Evolutionary conservation across 2,329 filamentous ascomycete genomes (phyloP), one percentile per base, ranked within the genome.

Genomic region (Thielaviopsis ethacetica): DNA sequence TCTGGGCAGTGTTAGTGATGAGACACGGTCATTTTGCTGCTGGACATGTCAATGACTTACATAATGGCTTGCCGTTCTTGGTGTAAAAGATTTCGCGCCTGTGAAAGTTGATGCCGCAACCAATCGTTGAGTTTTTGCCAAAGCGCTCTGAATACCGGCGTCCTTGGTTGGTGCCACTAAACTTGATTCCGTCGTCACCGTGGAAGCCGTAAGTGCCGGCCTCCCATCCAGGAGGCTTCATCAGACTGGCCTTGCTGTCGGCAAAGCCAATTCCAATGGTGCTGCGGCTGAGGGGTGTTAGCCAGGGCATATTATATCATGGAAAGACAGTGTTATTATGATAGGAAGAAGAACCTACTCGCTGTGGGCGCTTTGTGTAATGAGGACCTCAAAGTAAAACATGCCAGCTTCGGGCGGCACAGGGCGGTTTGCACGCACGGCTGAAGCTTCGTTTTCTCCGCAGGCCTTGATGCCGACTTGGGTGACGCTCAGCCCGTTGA

Each of bases 341-440:
- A 30, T n/a, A 19, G 7, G 38, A 21, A 19, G 12, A 30, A 44
- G 15, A 9, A 1, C 78, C 58, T 72, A 82, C 78, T 82, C 79
- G 51, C 80, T 77, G 63, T 72, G 71, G 66, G 76, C 78, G 57
- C 72, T 75, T 17, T 73, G 71, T 26, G 78, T 60, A 54, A 82
- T 73, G 17, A 71, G 71, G 24, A 85, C 77, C 68, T 98, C 93
- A 67, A 83, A 98, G 69, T 98, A 98, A 70, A 95, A 98, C 61
- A 98, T 85, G 1, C 93, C 93, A 64, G 88, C 93, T 67, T 95
- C 86, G 41, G 83, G 78, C 3, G 93, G 90, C 82, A 97, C 96
- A 54, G 84, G 81, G 68, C 90, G 77, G 69, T 98, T 86, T 27
- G 91, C 82, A 59, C 93, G 83, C 60, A 95, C 83, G 13, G 88